These are phyloP conservation scores for Cardamine resedifolia DNA, from an alignment of 345 rosid species.

Conservation along the genomic window DNA sequence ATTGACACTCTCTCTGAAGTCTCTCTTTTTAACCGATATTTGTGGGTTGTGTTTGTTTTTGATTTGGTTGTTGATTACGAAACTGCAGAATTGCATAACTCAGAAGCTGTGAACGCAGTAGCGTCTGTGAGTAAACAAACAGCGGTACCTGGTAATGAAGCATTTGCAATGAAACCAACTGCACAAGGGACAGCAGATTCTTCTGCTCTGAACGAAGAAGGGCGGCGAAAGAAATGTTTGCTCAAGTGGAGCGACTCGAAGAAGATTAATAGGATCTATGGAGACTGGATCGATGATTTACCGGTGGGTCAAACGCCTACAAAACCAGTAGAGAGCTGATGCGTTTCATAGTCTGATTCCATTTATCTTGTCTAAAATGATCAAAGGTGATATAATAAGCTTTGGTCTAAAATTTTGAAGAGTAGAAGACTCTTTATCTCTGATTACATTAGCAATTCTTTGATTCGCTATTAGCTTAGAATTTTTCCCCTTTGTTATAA, in stretches of 20 bases:
- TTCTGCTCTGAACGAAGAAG: constrained; percentile 51
- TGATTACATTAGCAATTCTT: constrained; percentile 32
- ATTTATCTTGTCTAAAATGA: constrained; percentile 26
- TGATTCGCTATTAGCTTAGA: constrained; percentile 31
- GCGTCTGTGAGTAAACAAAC: constrained; percentile 44
- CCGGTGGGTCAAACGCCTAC: constrained; percentile 54
- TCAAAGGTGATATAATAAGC: constrained; percentile 37
- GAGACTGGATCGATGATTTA: constrained; percentile 91
- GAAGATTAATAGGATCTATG: constrained; percentile 88
- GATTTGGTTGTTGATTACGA: constrained; percentile 15
- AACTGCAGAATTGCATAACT: constrained; percentile 60
- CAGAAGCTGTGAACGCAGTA: constrained; percentile 46
- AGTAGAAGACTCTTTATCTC: constrained; percentile 24
- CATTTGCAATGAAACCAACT: constrained; percentile 40
- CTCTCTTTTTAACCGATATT: not conserved
- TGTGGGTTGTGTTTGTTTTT: constrained; percentile 17
- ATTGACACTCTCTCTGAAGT: not conserved
- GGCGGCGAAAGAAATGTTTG: constrained; percentile 54
- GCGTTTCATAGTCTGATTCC: constrained; percentile 4
- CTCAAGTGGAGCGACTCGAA: constrained; percentile 75
- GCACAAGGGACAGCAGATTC: constrained; percentile 32
- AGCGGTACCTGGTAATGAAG: constrained; percentile 37
- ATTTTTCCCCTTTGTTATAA: constrained; percentile 14
- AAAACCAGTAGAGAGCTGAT: constrained; percentile 54
- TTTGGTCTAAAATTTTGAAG: constrained; percentile 38